phyloP scores from a whole-genome alignment of 202 grass and related monocot genomes.

The Eragrostis tef region DNA sequence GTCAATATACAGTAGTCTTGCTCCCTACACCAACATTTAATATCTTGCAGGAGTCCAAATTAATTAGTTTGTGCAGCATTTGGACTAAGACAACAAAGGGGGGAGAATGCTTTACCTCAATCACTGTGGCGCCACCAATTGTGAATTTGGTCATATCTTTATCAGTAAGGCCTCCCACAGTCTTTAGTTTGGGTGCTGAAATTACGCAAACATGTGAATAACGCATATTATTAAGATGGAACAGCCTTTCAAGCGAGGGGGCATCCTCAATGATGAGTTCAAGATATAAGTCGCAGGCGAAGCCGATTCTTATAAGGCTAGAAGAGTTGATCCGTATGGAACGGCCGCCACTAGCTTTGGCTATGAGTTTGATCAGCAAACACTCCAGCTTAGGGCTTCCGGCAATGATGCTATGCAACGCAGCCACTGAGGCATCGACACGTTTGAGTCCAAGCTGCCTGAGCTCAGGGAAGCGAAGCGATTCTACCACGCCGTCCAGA shows the following conservation, averaged over 20 bases:
- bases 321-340: conserved; percentile 22
- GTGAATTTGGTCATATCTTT: no score
- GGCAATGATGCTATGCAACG: neutral
- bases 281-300: neutral
- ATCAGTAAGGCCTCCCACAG: no score
- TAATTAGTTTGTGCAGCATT: no score
- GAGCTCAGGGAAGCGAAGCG: neutral
- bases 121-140: neutral
- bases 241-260: conserved; percentile 21
- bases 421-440: neutral
- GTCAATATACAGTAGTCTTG: no score
- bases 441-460: neutral
- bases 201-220: neutral
- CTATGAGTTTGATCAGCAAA: conserved; percentile 13
- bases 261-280: conserved; percentile 29
- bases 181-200: neutral
- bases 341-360: neutral
- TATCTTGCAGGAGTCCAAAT: no score
- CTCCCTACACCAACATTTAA: no score
- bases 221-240: neutral
- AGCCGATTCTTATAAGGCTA: conserved; percentile 10
- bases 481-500: neutral
- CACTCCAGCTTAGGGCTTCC: conserved; percentile 35
- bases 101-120: neutral
- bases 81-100: no score